Evolutionary conservation across 176 grass and related monocot genomes (phyloP), one percentile per base, ranked within the genome.

Genomic region (Ananas comosus): DNA sequence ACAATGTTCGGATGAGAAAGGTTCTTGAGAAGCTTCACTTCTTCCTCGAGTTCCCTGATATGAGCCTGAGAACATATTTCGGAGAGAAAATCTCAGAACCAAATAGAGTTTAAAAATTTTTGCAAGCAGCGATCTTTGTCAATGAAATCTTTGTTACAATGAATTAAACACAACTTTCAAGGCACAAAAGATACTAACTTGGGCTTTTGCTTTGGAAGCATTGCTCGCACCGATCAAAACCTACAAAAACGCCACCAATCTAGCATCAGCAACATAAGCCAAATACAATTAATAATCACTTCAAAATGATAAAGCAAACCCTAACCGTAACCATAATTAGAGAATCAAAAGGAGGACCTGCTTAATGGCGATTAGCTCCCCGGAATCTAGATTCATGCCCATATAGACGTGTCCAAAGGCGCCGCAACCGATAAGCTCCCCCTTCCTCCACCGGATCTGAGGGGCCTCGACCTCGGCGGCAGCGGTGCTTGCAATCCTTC

Each of bases 351-450:
- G 56, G 12, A 61, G 21, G 19, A 99, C 94, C 94, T 93, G 87
- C 69, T 99, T 99, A 13, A 93, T 87, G 48, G 94, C 94, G 65
- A 99, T 84, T 47, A 99, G 87, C 75, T 99, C 94, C 42, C 94
- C 89, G 11, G 94, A 93, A 80, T 99, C 94, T 33, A 99, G 89
- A 78, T 99, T 99, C 94, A 99, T 93, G 49, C 94, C 94, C 82
- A 99, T 91, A 74, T 85, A 99, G 65, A 99, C 89, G 71, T 93
- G 89, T 22, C 94, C 94, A 29, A 88, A 99, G 0, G 94, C 89
- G 11, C 94, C 94, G 22, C 74, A 83, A 19, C 94, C 94, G 66
- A 99, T 93, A 50, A 93, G 65, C 69, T 93, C 89, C 1, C 94
- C 94, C 84, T 91, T 99, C 25, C 94, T 81, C 89, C 94, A 99